Percentiles rank a stretch among this genome's conserved stretches.
Evolutionary conservation across 2,329 filamentous ascomycete species (phyloP).

Genomic region (Cladosporium colombiae): DNA sequence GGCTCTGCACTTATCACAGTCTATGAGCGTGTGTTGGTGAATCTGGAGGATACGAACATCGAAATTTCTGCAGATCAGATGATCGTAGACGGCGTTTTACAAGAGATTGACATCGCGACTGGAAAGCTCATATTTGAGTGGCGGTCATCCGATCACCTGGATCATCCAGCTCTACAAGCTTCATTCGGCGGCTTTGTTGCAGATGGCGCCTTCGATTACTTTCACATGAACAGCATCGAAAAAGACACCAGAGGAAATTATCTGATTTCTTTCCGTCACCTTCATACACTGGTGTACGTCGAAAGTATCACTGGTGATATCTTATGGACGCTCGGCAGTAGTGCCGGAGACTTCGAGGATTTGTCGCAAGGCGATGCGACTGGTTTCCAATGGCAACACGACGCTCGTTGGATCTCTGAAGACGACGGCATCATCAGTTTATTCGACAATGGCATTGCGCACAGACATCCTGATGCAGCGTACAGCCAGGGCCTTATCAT

Average conservation of each 20-base stretch:
- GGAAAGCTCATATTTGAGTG: conserved; percentile 20
- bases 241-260: conserved; percentile 54
- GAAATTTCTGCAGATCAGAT: conserved; percentile 36
- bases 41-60: conserved; percentile 27
- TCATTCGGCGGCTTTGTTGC: not conserved
- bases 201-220: conserved; percentile 46
- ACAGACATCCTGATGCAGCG: conserved; percentile 38
- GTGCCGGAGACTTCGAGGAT: conserved; percentile 25
- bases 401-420: conserved; percentile 37
- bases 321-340: conserved; percentile 50
- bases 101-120: conserved; percentile 31
- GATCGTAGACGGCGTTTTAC: conserved; percentile 29
- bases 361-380: conserved; percentile 33
- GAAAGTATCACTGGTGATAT: conserved; percentile 48
- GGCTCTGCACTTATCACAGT: conserved; percentile 45
- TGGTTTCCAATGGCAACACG: conserved; percentile 28
- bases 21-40: conserved; percentile 26
- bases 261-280: conserved; percentile 53
- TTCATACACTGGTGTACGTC: conserved; percentile 50
- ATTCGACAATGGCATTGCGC: conserved; percentile 55
- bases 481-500: conserved; percentile 46
- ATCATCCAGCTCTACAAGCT: conserved; percentile 20
- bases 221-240: conserved; percentile 58
- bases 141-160: conserved; percentile 48
- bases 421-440: conserved; percentile 34